Conservation (phyloP, 495 filamentous ascomycete genomes). For the Penicillium cinerascens region DNA sequence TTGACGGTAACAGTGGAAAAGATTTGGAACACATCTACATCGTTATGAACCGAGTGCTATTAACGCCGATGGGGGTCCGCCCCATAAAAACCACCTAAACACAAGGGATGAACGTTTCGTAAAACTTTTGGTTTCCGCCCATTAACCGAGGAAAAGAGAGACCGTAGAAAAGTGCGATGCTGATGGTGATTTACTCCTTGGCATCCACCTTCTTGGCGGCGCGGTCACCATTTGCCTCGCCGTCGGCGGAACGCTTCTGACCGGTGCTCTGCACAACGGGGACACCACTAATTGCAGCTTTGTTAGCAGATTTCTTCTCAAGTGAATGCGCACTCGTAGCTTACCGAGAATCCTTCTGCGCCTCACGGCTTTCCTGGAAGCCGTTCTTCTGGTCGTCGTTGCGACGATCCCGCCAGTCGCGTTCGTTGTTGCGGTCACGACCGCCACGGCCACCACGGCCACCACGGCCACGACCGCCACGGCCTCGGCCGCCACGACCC, state of each 20-base stretch:
- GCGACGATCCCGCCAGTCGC: slow-evolving; percentile 68
- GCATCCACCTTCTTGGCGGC: slow-evolving; percentile 49
- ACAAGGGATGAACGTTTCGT: slow-evolving; percentile 18
- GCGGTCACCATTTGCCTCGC: slow-evolving; percentile 37
- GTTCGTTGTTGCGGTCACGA: slow-evolving; percentile 38
- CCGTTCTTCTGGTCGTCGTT: slow-evolving; percentile 63
- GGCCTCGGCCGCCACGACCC: slow-evolving; percentile 31
- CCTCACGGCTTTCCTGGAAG: slow-evolving; percentile 40
- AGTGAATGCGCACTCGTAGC: neutral
- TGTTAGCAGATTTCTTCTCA: neutral
- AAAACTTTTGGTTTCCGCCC: slow-evolving; percentile 25
- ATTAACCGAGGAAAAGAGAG: slow-evolving; percentile 19
- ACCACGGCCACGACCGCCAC: slow-evolving; percentile 29
- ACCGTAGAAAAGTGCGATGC: slow-evolving; percentile 8
- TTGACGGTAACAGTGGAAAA: neutral
- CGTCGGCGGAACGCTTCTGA: slow-evolving; percentile 50
- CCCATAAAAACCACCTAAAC: slow-evolving; percentile 14
- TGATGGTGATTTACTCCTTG: slow-evolving; percentile 34
- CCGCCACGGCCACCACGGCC: slow-evolving; percentile 25
- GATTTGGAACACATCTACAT: slow-evolving; percentile 8
- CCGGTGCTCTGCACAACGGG: slow-evolving; percentile 48
- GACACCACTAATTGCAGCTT: slow-evolving; percentile 33
- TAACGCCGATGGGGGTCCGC: slow-evolving; percentile 20
- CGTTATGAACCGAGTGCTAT: slow-evolving; percentile 15
- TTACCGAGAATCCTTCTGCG: slow-evolving; percentile 48